These are phyloP conservation scores for Hypoxylon fragiforme DNA, from an alignment of 495 filamentous ascomycete genomes.

Conservation along the genomic window DNA sequence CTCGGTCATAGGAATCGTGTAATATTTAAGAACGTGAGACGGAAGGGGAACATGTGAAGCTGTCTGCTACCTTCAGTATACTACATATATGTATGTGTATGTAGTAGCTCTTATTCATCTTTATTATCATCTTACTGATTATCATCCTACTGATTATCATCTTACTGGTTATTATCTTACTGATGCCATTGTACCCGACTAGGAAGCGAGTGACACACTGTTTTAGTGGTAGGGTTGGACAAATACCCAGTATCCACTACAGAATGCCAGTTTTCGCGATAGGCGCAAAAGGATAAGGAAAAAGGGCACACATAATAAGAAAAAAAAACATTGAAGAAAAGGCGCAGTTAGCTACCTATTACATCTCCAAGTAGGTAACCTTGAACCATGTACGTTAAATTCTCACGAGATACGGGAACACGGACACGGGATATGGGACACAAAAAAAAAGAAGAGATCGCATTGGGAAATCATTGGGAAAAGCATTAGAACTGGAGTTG, in stretches of 20 bases:
- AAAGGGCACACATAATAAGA: slow-evolving; percentile 4
- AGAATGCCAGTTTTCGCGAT: slow-evolving; percentile 22
- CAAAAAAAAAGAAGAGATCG: too few species aligned
- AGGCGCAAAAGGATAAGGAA: slow-evolving; percentile 14
- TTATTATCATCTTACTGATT: too few species aligned
- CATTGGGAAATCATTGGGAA: slow-evolving; percentile 24
- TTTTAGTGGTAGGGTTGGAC: slow-evolving; percentile 25
- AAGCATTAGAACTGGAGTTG: slow-evolving; percentile 33
- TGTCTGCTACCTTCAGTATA: too few species aligned
- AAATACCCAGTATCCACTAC: slow-evolving; percentile 17
- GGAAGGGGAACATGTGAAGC: too few species aligned
- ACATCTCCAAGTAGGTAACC: too few species aligned
- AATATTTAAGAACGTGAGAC: slow-evolving; percentile 20
- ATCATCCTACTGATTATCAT: too few species aligned
- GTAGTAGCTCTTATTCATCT: too few species aligned
- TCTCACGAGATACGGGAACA: too few species aligned
- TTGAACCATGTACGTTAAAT: too few species aligned
- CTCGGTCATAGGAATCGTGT: slow-evolving; percentile 30
- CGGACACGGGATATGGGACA: too few species aligned
- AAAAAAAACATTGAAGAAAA: slow-evolving; percentile 18
- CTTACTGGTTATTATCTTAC: slow-evolving; percentile 7
- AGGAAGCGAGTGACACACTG: slow-evolving; percentile 35
- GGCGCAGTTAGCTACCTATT: too few species aligned
- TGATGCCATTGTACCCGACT: slow-evolving; percentile 17
- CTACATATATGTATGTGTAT: too few species aligned